Conservation (phyloP, 345 rosid species). For the Syzygium oleosum region DNA sequence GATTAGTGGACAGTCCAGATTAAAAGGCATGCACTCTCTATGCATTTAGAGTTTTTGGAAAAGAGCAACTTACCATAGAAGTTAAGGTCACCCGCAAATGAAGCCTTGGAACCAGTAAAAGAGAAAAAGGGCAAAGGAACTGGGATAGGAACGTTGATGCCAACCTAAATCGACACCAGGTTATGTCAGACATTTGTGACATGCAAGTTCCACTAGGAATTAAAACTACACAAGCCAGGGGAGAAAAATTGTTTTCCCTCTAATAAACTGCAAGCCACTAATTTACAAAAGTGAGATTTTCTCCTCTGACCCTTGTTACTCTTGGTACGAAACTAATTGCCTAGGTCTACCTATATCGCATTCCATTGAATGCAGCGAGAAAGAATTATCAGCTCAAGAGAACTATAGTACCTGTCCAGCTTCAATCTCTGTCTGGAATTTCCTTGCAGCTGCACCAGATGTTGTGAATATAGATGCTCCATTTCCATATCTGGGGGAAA, state of each 20-base stretch:
- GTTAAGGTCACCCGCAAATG: conserved; percentile 92
- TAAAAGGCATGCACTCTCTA: not conserved
- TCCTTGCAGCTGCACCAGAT: conserved; percentile 91
- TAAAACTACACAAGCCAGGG: not conserved
- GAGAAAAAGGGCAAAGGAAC: conserved; percentile 97
- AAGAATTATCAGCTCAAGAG: not conserved
- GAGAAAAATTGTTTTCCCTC: not conserved
- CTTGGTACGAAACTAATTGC: not conserved
- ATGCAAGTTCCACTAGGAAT: not conserved
- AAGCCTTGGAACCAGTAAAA: conserved; percentile 88
- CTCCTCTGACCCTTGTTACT: not conserved
- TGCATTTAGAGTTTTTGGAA: not conserved
- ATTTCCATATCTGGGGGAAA: conserved; percentile 66
- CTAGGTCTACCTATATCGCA: not conserved
- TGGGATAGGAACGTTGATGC: conserved; percentile 95
- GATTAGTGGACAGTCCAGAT: not conserved
- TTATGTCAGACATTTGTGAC: not conserved
- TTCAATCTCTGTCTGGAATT: conserved; percentile 88
- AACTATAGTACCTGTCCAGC: conserved; percentile 76
- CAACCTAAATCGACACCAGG: conserved; percentile 42
- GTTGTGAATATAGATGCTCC: conserved; percentile 91
- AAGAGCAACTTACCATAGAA: conserved; percentile 61
- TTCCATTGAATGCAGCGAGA: not conserved
- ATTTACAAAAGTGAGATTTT: not conserved
- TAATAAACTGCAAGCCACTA: not conserved